These are phyloP conservation scores for Saccharum spontaneum DNA, from an alignment of 176 grass and related monocot species.

Conservation along the genomic window DNA sequence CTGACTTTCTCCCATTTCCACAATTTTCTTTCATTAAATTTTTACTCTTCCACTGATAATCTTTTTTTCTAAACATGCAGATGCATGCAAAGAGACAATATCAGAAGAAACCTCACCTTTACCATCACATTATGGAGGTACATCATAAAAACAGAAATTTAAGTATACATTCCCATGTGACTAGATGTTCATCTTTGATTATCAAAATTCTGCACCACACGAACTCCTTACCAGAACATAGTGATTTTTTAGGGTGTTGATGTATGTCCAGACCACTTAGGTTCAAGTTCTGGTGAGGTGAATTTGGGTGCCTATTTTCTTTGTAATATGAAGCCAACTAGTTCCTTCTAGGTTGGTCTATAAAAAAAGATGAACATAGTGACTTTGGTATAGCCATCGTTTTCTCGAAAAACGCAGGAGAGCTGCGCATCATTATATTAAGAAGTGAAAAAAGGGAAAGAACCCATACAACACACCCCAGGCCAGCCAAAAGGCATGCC, in stretches of 20 bases:
- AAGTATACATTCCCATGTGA: not conserved
- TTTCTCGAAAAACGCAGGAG: too few relatives aligned
- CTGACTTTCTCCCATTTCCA: not conserved
- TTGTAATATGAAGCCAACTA: not conserved
- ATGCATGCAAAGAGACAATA: slow-evolving; percentile 3
- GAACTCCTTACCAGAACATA: not conserved
- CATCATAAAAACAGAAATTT: slow-evolving; percentile 5
- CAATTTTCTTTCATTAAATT: slow-evolving; percentile 1
- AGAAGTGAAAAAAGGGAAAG: too few relatives aligned
- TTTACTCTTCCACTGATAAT: not conserved
- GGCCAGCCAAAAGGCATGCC: too few relatives aligned
- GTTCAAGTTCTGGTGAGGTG: not conserved
- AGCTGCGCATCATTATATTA: too few relatives aligned
- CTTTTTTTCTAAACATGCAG: not conserved
- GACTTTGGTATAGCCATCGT: not conserved
- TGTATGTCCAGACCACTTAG: not conserved
- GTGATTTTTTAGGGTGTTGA: not conserved
- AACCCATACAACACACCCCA: too few relatives aligned
- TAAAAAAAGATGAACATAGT: not conserved
- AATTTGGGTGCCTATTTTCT: not conserved
- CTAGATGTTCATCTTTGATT: slow-evolving; percentile 3
- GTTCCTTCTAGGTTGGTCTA: not conserved
- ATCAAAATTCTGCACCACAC: not conserved
- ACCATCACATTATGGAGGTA: not conserved
- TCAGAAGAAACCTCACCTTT: not conserved